phyloP scores from a whole-genome alignment of 2,329 filamentous ascomycete genomes.

The Camillea tinctor region DNA sequence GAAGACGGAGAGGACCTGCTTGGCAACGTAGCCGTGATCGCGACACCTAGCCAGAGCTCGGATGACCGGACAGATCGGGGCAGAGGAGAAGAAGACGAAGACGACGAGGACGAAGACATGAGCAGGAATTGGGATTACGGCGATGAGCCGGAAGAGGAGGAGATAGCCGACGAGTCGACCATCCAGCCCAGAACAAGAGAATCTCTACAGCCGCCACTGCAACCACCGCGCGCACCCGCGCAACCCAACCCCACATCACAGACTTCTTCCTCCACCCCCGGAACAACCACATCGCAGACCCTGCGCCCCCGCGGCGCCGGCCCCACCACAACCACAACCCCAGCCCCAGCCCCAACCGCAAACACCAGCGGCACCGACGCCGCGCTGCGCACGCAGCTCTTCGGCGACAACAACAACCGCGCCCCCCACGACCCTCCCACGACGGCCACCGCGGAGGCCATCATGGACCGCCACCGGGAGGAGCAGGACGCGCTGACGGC shows the following conservation, averaged over 20 bases:
- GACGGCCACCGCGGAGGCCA: slow-evolving; percentile 62
- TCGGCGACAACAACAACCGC: too few relatives aligned
- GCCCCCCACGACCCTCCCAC: slow-evolving; percentile 34
- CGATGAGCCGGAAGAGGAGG: slow-evolving; percentile 7
- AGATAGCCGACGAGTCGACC: slow-evolving; percentile 22
- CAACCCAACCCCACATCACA: slow-evolving; percentile 7
- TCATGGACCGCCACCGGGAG: slow-evolving; percentile 71
- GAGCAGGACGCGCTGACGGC: slow-evolving; percentile 83
- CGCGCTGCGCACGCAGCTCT: slow-evolving; percentile 44
- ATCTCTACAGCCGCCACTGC: neutral
- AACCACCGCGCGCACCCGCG: slow-evolving; percentile 4
- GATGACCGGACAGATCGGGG: slow-evolving; percentile 28
- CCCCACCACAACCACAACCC: slow-evolving; percentile 9
- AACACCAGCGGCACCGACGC: slow-evolving; percentile 17
- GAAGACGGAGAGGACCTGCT: slow-evolving; percentile 59
- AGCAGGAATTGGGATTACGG: slow-evolving; percentile 6
- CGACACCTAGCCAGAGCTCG: slow-evolving; percentile 53
- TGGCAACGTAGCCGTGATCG: slow-evolving; percentile 46
- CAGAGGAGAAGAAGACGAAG: slow-evolving; percentile 7
- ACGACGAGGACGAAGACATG: slow-evolving; percentile 5
- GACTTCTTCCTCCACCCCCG: slow-evolving; percentile 5
- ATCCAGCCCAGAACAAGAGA: slow-evolving; percentile 7
- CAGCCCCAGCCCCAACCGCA: slow-evolving; percentile 2
- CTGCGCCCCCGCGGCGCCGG: slow-evolving; percentile 33
- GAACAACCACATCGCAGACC: slow-evolving; percentile 31